A percentile compares a stretch with the other conserved stretches of the same genome.
Conservation (phyloP, 352 stramenopile genomes). For the Phytophthora sp. region DNA sequence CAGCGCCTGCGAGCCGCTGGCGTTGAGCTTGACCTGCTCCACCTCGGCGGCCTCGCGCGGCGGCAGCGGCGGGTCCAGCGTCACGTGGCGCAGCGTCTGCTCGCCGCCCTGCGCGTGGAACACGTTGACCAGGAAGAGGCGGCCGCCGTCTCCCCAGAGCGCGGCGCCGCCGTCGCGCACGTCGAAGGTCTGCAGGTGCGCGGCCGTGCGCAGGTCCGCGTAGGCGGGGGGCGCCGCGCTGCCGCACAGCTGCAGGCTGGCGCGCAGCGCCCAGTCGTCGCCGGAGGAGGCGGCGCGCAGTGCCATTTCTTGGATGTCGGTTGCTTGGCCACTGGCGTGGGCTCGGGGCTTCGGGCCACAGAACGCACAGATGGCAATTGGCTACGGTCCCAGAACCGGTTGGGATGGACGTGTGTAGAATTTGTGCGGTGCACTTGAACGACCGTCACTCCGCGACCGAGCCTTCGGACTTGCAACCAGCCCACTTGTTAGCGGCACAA, state of each 20-base stretch:
- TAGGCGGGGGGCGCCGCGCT: conserved; percentile 57
- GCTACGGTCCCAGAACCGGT: no score
- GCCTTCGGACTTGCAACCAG: no score
- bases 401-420: no score
- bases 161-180: conserved; percentile 57
- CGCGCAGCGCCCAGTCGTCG: conserved; percentile 62
- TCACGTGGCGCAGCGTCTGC: conserved; percentile 52
- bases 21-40: conserved; percentile 68
- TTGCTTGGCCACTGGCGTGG: conserved; percentile 3
- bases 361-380: neutral
- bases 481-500: no score
- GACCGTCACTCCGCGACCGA: no score
- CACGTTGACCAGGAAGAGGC: conserved; percentile 62
- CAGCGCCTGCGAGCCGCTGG: conserved; percentile 55
- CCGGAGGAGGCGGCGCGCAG: conserved; percentile 6
- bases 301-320: neutral
- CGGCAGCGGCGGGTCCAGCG: conserved; percentile 63
- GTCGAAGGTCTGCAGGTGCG: conserved; percentile 72
- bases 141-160: conserved; percentile 50
- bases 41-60: conserved; percentile 51
- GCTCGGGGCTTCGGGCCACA: neutral
- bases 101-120: conserved; percentile 40
- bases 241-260: conserved; percentile 69
- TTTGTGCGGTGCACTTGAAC: no score
- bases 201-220: conserved; percentile 52